These are phyloP conservation scores for Turnera subulata DNA, from an alignment of 345 rosid genomes.

Conservation along the genomic window DNA sequence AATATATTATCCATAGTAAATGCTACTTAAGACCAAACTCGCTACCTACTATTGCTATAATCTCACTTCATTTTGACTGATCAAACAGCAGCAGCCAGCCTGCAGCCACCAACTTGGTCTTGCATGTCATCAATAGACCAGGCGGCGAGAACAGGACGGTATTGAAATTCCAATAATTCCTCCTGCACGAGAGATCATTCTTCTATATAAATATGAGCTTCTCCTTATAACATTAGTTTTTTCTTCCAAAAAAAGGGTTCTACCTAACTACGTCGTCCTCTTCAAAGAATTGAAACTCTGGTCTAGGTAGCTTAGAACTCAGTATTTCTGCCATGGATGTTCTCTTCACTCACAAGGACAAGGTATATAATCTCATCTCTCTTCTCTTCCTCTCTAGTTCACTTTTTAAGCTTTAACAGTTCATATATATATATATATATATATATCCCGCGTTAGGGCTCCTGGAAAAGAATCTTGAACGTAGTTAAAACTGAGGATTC, in stretches of 20 bases:
- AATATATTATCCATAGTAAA: too few species aligned
- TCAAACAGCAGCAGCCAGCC: conserved; percentile 1
- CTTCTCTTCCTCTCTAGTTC: background rate
- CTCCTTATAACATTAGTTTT: background rate
- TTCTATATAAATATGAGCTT: background rate
- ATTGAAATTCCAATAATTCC: background rate
- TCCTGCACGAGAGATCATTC: background rate
- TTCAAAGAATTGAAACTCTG: too few species aligned
- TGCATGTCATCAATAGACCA: background rate
- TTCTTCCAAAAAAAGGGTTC: too few species aligned
- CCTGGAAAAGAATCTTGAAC: too few species aligned
- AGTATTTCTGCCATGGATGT: conserved; percentile 16
- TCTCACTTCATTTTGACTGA: too few species aligned
- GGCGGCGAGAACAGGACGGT: background rate
- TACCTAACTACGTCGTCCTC: too few species aligned
- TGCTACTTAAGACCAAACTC: background rate
- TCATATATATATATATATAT: too few species aligned
- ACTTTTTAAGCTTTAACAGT: background rate
- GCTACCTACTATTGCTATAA: too few species aligned
- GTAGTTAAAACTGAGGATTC: too few species aligned
- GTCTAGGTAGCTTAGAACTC: too few species aligned
- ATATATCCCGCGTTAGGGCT: too few species aligned
- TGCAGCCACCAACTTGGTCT: too few species aligned
- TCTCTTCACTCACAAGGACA: background rate
- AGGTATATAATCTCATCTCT: background rate